Conservation (phyloP, 495 filamentous ascomycete species). For the Pyrenula aspistea region DNA sequence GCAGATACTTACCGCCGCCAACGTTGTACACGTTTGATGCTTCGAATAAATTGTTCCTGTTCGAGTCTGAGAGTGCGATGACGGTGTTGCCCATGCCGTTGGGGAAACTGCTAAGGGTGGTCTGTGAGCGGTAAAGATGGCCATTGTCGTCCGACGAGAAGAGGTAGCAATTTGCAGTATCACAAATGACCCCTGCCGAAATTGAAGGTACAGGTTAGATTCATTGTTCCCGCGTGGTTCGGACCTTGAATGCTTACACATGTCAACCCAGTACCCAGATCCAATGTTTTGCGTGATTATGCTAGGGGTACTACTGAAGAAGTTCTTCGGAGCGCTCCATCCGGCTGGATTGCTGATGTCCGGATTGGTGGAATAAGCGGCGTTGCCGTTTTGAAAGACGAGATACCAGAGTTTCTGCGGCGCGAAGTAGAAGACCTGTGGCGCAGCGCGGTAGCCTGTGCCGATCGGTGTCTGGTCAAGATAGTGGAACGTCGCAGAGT, state of each 20-base stretch:
- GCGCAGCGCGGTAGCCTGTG: conserved; percentile 34
- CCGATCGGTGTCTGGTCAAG: conserved; percentile 41
- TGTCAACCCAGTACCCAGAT: neutral
- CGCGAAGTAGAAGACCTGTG: conserved; percentile 47
- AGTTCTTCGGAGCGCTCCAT: conserved; percentile 39
- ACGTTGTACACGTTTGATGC: conserved; percentile 53
- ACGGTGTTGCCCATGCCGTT: conserved; percentile 32
- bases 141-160: conserved; percentile 58
- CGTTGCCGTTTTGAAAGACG: conserved; percentile 47
- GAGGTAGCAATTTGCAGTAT: conserved; percentile 44
- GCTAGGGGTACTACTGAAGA: conserved; percentile 22
- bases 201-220: conserved; percentile 30
- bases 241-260: too few species aligned
- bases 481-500: conserved; percentile 41
- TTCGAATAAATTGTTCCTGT: conserved; percentile 44
- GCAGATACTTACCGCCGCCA: conserved; percentile 37
- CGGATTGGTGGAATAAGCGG: conserved; percentile 42
- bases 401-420: conserved; percentile 50
- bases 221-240: conserved; percentile 38
- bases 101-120: conserved; percentile 47
- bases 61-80: conserved; percentile 33
- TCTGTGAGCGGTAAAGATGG: conserved; percentile 47
- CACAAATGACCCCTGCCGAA: conserved; percentile 54
- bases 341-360: conserved; percentile 43
- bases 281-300: neutral